Percentiles rank a stretch among this genome's conserved stretches.
These are phyloP conservation scores for Pelargonium myrrhifolium DNA, from an alignment of 441 rosid genomes.

Conservation along the genomic window DNA sequence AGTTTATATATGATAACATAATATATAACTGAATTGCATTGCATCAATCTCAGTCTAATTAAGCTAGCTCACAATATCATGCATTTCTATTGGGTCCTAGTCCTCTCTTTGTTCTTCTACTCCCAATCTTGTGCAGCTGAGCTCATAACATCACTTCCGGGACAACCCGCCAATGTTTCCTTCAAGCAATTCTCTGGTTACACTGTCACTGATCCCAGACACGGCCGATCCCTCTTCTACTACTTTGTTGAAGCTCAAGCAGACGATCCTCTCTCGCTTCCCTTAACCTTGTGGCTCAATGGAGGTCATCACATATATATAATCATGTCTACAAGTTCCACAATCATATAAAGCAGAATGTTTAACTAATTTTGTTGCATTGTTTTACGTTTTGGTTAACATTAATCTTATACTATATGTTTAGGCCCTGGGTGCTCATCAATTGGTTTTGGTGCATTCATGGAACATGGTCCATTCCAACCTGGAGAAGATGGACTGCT, in stretches of 20 bases:
- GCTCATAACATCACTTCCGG: constrained; percentile 24
- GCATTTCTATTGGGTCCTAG: too few relatives aligned
- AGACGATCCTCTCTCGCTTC: constrained; percentile 19
- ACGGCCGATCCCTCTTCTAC: constrained; percentile 34
- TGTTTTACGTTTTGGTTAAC: neutral
- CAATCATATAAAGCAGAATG: too few relatives aligned
- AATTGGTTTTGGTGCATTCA: constrained; percentile 38
- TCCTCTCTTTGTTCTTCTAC: neutral
- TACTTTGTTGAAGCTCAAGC: constrained; percentile 33
- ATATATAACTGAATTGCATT: too few relatives aligned
- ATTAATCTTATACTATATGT: too few relatives aligned
- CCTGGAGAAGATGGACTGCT: constrained; percentile 31
- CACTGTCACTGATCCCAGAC: constrained; percentile 24
- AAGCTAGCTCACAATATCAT: too few relatives aligned
- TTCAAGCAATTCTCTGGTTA: constrained; percentile 32
- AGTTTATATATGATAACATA: too few relatives aligned
- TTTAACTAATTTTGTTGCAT: neutral
- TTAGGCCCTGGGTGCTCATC: constrained; percentile 42
- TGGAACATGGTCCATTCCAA: constrained; percentile 38
- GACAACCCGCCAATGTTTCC: constrained; percentile 27
- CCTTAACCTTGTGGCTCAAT: constrained; percentile 33
- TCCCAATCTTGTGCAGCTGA: neutral
- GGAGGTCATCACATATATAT: constrained; percentile 34
- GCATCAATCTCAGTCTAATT: too few relatives aligned
- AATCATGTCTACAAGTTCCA: too few relatives aligned